Base-by-base conservation (phyloP, 1,284 basidiomycete species). In the Volvariella surrecta region DNA sequence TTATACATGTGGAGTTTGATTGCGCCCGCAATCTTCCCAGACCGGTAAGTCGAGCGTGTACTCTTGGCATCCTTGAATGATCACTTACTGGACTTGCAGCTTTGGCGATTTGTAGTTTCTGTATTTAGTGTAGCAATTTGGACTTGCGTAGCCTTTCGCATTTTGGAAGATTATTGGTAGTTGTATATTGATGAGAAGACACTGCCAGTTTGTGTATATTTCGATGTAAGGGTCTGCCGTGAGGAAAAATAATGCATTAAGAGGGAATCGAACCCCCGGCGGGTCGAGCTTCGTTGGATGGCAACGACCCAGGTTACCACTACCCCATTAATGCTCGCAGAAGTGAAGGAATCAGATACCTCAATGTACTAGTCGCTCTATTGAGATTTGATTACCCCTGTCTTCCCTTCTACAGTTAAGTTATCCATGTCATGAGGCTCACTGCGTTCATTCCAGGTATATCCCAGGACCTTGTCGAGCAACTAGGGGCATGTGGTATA, bases 1-100 rank as follows among this genome's bases (percentile, higher is more conserved):
- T 67, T 97, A 39, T 98, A 96, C 60, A 76, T 78, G 24, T 96
- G 92, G 93, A 94, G 88, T 55, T 64, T 94, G 49, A 55, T 96
- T 35, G 94, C 91, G 8, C 94, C 94, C 1, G 85, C 92, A 22
- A 48, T 96, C 21, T 70, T 93, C 76, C 93, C 93, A 38, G 94
- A 89, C 56, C 70, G 86, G 85, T 84, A 51, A 58, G 67, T 28
- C n/a, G n/a, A n/a, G n/a, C n/a, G n/a, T n/a, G n/a, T n/a, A n/a
- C n/a, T n/a, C n/a, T n/a, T n/a, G n/a, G n/a, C n/a, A n/a, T n/a
- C n/a, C n/a, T n/a, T n/a, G n/a, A n/a, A n/a, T n/a, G n/a, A n/a
- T n/a, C n/a, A n/a, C n/a, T n/a, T n/a, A 28, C 24, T 11, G 24
- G 11, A 6, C 11, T 11, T 28, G 11, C 11, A 28, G 24, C 11